Evolutionary conservation across 495 filamentous ascomycete species (phyloP), one percentile per base, ranked within the genome.

Genomic region (Viridothelium virens): DNA sequence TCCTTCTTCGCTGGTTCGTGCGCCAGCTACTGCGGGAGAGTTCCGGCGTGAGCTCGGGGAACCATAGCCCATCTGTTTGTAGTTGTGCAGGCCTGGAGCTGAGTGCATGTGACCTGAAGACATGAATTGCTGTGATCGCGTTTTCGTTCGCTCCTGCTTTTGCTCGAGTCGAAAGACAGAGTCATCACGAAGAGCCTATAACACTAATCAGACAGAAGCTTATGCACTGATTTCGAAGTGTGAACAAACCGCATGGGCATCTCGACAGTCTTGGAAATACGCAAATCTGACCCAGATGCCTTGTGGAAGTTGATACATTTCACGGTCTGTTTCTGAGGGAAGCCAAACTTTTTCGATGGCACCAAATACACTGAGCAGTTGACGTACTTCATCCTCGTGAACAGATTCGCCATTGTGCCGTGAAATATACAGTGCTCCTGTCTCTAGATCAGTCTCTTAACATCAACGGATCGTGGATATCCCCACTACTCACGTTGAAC

Each of bases 231-330:
- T 33, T 14, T 56, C 3, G n/a, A 39, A n/a, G 14, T 9, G 1
- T 50, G 2, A 48, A 66, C 75, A 62, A 67, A 77, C 76, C 16
- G 68, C 59, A 63, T 71, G 67, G 3, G 76, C 76, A 67, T 78
- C 76, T n/a, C 74, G 70, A 46, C 73, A 76, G 64, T 76, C 76
- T 61, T 78, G 74, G 53, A 73, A 78, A 56, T 70, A 75, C 12
- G 73, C 72, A 66, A 83, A 87, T 53, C 79, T 77, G 18, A 83
- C 79, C 50, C 83, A 74, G 10, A 85, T 76, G 39, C 84, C 82
- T 3, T 78, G 72, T 12, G 76, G 75, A 14, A 80, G 68, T n/a
- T 71, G 70, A 65, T 71, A 74, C 65, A 78, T 71, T 56, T 76
- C 74, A 31, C 68, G 65, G 18, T 78, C 76, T 10, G 76, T 75